Percentiles rank a stretch among this genome's conserved stretches.
These are phyloP conservation scores for Thielaviopsis punctulata DNA, from an alignment of 2,329 filamentous ascomycete species.

Conservation along the genomic window DNA sequence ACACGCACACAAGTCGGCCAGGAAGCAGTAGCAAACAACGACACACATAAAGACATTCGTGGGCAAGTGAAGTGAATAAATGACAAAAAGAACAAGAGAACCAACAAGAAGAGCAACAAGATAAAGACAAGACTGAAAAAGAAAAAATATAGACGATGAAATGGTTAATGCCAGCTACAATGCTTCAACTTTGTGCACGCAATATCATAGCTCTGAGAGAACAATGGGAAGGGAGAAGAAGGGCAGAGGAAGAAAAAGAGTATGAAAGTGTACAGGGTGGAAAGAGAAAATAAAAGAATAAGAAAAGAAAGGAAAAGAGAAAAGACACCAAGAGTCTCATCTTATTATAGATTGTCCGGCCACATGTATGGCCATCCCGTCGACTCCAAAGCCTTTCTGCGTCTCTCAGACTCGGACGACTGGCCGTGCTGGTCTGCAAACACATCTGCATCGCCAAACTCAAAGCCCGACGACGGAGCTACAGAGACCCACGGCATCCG, in stretches of 20 bases:
- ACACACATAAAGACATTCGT: neutral
- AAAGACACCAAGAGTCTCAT: neutral
- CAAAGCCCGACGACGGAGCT: neutral
- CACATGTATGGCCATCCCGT: neutral
- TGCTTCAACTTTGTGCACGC: neutral
- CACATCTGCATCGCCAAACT: neutral
- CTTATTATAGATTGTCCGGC: neutral
- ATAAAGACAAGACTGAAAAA: neutral
- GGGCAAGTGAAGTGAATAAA: neutral
- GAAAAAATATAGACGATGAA: neutral
- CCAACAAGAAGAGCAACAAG: neutral
- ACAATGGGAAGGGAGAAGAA: neutral
- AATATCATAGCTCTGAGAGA: neutral
- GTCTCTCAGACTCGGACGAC: neutral
- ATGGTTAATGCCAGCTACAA: neutral
- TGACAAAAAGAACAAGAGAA: neutral
- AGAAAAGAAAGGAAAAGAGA: neutral
- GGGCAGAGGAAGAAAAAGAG: neutral
- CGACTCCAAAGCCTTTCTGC: neutral
- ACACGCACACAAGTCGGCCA: too few species aligned
- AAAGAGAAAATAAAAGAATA: neutral
- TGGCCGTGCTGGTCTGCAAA: neutral
- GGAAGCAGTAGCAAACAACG: too few species aligned
- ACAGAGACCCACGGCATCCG: neutral
- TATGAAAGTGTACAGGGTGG: neutral